A percentile compares a stretch with the other conserved stretches of the same genome.
Conservation (phyloP, 139 green algal species). For the Axilococcus clingmanii region DNA sequence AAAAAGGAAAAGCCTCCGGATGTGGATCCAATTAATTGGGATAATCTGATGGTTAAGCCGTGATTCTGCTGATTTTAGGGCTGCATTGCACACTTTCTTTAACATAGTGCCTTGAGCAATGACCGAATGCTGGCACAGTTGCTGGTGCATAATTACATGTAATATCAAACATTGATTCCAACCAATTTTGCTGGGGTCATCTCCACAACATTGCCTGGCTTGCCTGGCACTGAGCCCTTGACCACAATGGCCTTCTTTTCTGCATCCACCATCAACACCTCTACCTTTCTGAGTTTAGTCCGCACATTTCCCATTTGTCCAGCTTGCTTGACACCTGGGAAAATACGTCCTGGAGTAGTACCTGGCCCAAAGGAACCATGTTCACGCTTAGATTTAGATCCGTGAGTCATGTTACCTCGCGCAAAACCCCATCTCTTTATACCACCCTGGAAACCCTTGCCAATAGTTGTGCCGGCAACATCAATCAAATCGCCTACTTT, state of each 20-base stretch:
- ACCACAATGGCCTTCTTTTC: constrained; percentile 83
- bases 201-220: constrained; percentile 85
- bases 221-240: constrained; percentile 88
- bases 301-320: constrained; percentile 84
- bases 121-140: too few species aligned
- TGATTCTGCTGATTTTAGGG: too few species aligned
- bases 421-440: constrained; percentile 93
- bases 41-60: too few species aligned
- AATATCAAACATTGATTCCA: constrained; percentile 36
- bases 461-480: constrained; percentile 78
- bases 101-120: too few species aligned
- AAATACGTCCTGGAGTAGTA: constrained; percentile 83
- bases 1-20: too few species aligned
- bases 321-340: constrained; percentile 90
- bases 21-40: too few species aligned
- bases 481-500: constrained; percentile 88
- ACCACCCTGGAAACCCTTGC: constrained; percentile 86
- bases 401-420: constrained; percentile 95
- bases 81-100: too few species aligned
- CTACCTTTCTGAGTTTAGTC: constrained; percentile 69
- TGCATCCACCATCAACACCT: constrained; percentile 72
- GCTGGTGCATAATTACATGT: too few species aligned
- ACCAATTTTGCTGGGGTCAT: constrained; percentile 72
- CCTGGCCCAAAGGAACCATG: constrained; percentile 86
- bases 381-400: constrained; percentile 92